These are phyloP conservation scores for Crithidia acanthocephali DNA, from an alignment of 208 protist genomes.

Conservation along the genomic window DNA sequence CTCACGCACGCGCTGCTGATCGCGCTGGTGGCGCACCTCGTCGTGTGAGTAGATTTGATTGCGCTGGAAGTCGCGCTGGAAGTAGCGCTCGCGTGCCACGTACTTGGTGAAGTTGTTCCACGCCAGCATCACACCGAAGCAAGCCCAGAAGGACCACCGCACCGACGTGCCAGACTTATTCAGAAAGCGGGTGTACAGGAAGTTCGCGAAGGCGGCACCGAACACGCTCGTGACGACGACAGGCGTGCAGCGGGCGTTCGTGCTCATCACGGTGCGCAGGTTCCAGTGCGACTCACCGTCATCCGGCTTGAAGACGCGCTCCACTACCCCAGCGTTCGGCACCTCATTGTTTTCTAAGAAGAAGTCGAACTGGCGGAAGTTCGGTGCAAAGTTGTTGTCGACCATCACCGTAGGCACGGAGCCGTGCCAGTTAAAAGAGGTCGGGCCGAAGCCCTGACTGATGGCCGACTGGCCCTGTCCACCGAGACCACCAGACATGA, in stretches of 20 bases:
- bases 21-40: constrained; percentile 82
- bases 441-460: constrained; percentile 42
- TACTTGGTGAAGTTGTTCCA: constrained; percentile 91
- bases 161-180: constrained; percentile 74
- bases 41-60: constrained; percentile 89
- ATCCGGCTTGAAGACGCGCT: constrained; percentile 75
- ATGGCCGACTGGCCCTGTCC: constrained; percentile 48
- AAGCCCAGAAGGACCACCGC: constrained; percentile 83
- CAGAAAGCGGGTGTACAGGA: constrained; percentile 78
- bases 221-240: constrained; percentile 76
- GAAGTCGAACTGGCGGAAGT: constrained; percentile 92
- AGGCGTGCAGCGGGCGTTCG: constrained; percentile 78
- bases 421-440: constrained; percentile 82
- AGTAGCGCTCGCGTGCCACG: constrained; percentile 83
- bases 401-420: constrained; percentile 72
- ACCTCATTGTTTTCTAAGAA: constrained; percentile 77
- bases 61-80: constrained; percentile 87
- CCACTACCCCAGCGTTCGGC: constrained; percentile 62
- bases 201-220: constrained; percentile 76
- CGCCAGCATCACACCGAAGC: constrained; percentile 64
- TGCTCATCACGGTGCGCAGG: constrained; percentile 62
- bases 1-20: constrained; percentile 85
- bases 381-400: constrained; percentile 81
- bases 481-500: constrained; percentile 48
- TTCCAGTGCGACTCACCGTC: constrained; percentile 82